These are phyloP conservation scores for Eimeria acervulina DNA, from an alignment of 169 alveolate genomes.

Conservation along the genomic window DNA sequence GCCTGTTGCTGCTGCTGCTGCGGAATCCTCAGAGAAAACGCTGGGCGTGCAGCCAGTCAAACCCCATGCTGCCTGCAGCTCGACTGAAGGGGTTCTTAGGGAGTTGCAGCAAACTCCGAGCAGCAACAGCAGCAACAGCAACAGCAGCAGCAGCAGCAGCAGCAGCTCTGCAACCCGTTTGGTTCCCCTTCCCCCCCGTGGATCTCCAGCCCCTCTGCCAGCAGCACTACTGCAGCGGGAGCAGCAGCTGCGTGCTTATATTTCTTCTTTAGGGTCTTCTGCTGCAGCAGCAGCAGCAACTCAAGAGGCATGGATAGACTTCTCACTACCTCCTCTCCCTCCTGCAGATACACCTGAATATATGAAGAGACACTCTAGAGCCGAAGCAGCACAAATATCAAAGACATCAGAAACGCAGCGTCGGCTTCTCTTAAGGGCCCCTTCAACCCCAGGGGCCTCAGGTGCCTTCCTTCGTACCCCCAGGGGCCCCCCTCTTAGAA, in stretches of 20 bases:
- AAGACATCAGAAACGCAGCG: neutral
- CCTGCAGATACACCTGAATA: neutral
- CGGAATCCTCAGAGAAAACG: neutral
- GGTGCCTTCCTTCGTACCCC: too few relatives aligned
- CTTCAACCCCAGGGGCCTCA: neutral
- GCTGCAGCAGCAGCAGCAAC: slow-evolving; percentile 37
- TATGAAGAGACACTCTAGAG: neutral
- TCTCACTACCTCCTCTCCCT: neutral
- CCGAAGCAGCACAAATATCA: slow-evolving; percentile 6
- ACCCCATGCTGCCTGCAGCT: neutral
- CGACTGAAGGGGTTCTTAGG: neutral
- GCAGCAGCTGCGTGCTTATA: neutral
- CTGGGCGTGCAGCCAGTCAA: neutral
- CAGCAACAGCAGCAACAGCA: slow-evolving; percentile 46
- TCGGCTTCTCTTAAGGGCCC: neutral
- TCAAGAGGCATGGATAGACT: slow-evolving; percentile 8
- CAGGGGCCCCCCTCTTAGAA: neutral
- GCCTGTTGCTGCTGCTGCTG: slow-evolving; percentile 1
- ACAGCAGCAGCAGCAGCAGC: slow-evolving; percentile 37
- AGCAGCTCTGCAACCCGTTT: neutral
- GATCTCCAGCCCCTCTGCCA: neutral
- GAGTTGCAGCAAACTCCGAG: neutral
- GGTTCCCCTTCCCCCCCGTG: slow-evolving; percentile 20
- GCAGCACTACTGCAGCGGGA: neutral
- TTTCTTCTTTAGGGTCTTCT: neutral